Percentiles rank a stretch among this genome's conserved stretches.
Conservation (phyloP, 768 basidiomycete genomes). For the Obba rivulosa region DNA sequence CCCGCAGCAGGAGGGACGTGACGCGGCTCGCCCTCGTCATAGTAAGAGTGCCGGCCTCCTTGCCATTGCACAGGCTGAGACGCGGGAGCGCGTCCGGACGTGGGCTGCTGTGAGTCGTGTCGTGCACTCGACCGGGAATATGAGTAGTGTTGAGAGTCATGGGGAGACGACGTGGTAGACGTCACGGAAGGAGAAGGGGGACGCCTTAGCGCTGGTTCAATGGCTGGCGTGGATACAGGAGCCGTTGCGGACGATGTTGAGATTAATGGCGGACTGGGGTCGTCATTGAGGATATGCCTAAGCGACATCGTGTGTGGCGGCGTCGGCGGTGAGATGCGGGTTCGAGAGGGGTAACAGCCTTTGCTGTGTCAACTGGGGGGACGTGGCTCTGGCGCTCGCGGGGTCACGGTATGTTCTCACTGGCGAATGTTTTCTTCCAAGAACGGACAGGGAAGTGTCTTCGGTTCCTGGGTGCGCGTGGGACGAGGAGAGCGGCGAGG, state of each 20-base stretch:
- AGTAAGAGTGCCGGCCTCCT: constrained; percentile 34
- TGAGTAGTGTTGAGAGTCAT: constrained; percentile 10
- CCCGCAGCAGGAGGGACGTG: constrained; percentile 33
- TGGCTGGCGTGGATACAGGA: constrained; percentile 11
- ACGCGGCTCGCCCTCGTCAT: constrained; percentile 32
- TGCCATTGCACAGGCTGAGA: constrained; percentile 37
- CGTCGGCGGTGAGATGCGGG: not conserved
- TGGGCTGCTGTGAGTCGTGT: constrained; percentile 22
- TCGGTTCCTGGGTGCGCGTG: not conserved
- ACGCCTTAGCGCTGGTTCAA: constrained; percentile 17
- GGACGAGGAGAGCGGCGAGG: constrained; percentile 1
- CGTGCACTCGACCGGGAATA: constrained; percentile 16
- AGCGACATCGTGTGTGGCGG: constrained; percentile 53
- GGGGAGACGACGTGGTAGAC: constrained; percentile 11
- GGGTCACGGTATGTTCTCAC: not conserved
- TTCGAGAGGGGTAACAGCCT: too few relatives aligned
- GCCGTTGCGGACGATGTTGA: constrained; percentile 23
- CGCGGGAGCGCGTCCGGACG: constrained; percentile 26
- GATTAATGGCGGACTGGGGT: constrained; percentile 32
- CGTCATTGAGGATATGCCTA: constrained; percentile 75
- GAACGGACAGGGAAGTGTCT: not conserved
- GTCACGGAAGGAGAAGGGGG: constrained; percentile 18
- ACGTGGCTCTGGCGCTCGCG: constrained; percentile 1
- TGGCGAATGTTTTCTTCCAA: constrained; percentile 1
- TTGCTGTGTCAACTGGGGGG: too few relatives aligned